Percentiles rank a stretch among this genome's conserved stretches.
Evolutionary conservation across 768 basidiomycete species (phyloP).

Genomic region (Pleurotus cornucopiae): DNA sequence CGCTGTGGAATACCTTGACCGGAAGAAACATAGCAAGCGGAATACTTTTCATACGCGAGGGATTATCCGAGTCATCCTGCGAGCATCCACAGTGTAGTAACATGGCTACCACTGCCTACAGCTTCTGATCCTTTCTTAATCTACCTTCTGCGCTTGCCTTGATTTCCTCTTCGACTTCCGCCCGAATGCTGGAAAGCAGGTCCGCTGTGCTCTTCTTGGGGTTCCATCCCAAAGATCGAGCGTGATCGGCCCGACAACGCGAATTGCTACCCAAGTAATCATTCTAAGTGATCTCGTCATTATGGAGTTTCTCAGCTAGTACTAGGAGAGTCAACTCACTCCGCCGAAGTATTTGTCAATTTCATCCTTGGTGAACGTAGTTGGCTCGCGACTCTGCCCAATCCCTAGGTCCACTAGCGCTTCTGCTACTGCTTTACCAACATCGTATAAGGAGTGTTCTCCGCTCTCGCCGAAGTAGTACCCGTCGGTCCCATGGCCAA

Average conservation of each 20-base stretch:
- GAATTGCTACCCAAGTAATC: conserved; percentile 20
- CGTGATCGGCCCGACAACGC: conserved; percentile 16
- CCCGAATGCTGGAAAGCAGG: conserved; percentile 13
- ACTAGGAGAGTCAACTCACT: conserved; percentile 20
- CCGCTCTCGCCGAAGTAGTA: conserved; percentile 49
- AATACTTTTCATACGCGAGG: no score
- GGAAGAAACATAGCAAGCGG: no score
- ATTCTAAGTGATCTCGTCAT: conserved; percentile 7
- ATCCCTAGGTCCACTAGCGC: conserved; percentile 29
- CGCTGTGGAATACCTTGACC: no score
- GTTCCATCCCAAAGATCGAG: conserved; percentile 23
- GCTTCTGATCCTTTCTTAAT: no score
- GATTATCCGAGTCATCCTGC: no score
- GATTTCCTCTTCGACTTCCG: conserved; percentile 4
- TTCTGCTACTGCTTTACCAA: conserved; percentile 32
- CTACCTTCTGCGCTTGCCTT: no score
- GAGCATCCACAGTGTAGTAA: no score
- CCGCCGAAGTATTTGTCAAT: conserved; percentile 31
- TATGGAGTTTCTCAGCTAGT: conserved; percentile 6
- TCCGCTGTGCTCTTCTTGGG: conserved; percentile 14
- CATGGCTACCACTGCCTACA: no score
- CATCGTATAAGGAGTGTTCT: conserved; percentile 34
- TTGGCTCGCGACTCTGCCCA: conserved; percentile 33
- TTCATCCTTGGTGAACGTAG: conserved; percentile 40
- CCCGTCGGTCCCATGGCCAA: conserved; percentile 38